Evolutionary conservation across 495 filamentous ascomycete species (phyloP).

Genomic region (Clohesyomyces aquaticus): DNA sequence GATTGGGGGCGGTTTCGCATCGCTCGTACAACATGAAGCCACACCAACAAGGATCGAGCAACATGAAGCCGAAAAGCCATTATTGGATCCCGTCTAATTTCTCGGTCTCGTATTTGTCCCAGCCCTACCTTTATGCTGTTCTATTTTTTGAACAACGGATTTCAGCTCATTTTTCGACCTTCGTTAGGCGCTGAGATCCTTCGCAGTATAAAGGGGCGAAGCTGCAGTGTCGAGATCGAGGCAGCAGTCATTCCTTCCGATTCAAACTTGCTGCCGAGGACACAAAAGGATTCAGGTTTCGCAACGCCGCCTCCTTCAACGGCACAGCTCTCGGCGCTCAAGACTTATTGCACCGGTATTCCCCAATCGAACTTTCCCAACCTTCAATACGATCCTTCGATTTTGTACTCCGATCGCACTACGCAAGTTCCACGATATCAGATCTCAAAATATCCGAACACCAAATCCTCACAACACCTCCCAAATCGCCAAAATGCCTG

Average conservation of each 20-base stretch:
- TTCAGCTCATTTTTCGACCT: background rate
- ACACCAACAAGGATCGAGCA: background rate
- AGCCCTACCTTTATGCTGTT: background rate
- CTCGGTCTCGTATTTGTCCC: background rate
- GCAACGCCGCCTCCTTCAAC: too few species aligned
- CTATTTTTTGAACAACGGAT: background rate
- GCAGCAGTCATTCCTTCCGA: too few species aligned
- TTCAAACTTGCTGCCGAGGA: too few species aligned
- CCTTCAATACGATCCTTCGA: too few species aligned
- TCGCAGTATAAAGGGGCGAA: background rate
- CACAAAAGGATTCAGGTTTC: too few species aligned
- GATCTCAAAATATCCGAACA: too few species aligned
- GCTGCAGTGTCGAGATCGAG: background rate
- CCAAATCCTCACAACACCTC: too few species aligned
- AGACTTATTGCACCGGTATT: too few species aligned
- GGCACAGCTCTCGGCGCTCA: too few species aligned
- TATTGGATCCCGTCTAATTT: background rate
- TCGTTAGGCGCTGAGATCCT: background rate
- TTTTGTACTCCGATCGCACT: background rate
- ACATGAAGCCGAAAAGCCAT: background rate
- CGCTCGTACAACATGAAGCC: background rate
- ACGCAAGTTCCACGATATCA: background rate
- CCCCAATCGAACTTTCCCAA: too few species aligned
- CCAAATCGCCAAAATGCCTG: constrained; percentile 1
- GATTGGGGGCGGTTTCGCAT: too few species aligned